Evolutionary conservation across 176 grass and related monocot species (phyloP).

Genomic region (Miscanthus lutarioriparius): DNA sequence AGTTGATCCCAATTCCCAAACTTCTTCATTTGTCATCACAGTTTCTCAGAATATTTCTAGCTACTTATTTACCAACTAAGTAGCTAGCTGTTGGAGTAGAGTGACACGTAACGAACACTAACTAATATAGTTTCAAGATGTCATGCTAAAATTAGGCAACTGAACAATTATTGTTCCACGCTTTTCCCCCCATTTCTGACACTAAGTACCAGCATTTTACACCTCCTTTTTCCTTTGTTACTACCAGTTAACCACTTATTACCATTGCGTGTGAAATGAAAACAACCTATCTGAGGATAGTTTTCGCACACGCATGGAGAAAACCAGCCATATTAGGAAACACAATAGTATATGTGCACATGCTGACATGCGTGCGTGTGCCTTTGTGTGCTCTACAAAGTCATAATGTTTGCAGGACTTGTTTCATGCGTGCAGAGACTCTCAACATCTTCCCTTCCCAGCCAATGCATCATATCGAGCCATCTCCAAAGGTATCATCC

Average conservation of each 20-base stretch:
- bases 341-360: neutral
- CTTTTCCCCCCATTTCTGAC: neutral
- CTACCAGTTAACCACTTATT: neutral
- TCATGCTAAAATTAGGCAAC: conserved; percentile 17
- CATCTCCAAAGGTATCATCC: conserved; percentile 45
- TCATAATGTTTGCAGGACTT: conserved; percentile 32
- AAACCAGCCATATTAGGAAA: conserved; percentile 19
- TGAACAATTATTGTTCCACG: neutral
- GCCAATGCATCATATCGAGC: conserved; percentile 55
- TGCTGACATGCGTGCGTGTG: neutral
- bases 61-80: neutral
- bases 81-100: conserved; percentile 6
- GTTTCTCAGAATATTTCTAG: neutral
- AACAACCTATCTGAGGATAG: neutral
- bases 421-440: conserved; percentile 59
- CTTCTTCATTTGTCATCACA: neutral
- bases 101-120: conserved; percentile 34
- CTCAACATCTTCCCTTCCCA: conserved; percentile 70
- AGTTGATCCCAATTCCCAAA: neutral
- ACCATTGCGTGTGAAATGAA: conserved; percentile 24
- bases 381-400: conserved; percentile 7
- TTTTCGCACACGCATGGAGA: neutral
- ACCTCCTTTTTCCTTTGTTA: neutral
- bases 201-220: neutral
- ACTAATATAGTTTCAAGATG: conserved; percentile 24